Evolutionary conservation across 2,329 filamentous ascomycete genomes (phyloP).

Genomic region (Xylariaceae sp.): DNA sequence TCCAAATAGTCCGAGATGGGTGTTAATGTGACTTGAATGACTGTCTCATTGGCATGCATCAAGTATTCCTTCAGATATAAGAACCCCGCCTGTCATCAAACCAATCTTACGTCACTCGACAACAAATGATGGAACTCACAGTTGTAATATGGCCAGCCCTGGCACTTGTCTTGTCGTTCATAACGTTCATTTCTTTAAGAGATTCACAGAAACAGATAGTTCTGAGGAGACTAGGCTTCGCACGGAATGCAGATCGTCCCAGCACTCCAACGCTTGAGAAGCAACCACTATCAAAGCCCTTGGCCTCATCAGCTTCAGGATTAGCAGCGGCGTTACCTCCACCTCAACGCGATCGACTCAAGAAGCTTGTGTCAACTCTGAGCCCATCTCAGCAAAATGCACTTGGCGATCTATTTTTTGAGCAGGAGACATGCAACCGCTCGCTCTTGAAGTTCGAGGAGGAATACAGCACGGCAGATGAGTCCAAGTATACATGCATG

Average conservation of each 20-base stretch:
- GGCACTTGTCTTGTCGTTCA: constrained; percentile 18
- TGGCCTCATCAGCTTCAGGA: constrained; percentile 17
- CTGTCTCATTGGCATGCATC: too few species aligned
- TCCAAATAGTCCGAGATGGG: neutral
- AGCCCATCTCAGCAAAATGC: constrained; percentile 14
- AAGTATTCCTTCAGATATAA: neutral
- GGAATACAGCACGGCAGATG: constrained; percentile 32
- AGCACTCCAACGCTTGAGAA: constrained; percentile 24
- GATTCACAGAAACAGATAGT: constrained; percentile 16
- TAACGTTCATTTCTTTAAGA: constrained; percentile 18
- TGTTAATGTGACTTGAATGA: neutral
- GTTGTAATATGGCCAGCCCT: constrained; percentile 18
- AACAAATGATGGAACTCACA: constrained; percentile 13
- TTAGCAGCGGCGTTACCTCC: constrained; percentile 22
- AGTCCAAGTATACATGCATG: constrained; percentile 54
- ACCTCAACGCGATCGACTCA: constrained; percentile 19
- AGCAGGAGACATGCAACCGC: constrained; percentile 15
- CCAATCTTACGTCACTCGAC: neutral
- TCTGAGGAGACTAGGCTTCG: constrained; percentile 18
- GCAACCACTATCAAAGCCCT: constrained; percentile 19
- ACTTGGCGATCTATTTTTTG: constrained; percentile 19
- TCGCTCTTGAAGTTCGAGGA: constrained; percentile 32
- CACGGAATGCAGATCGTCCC: constrained; percentile 11
- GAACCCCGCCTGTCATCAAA: neutral
- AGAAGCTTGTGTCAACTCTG: constrained; percentile 13